phyloP scores from a whole-genome alignment of 441 rosid genomes.

The Omphalea diandra region DNA sequence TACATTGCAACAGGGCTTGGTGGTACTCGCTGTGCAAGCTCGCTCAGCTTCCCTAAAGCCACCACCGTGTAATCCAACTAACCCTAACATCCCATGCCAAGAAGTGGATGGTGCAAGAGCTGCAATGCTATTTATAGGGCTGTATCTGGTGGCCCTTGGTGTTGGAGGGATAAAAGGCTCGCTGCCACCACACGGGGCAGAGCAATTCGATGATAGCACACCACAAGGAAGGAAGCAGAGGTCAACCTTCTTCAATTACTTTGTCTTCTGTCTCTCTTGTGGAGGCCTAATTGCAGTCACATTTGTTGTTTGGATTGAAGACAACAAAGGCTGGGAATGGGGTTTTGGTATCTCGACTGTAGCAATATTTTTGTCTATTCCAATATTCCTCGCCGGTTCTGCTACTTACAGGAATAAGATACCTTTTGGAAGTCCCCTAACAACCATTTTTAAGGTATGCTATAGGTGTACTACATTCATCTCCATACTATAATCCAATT shows the following conservation, averaged over 20 bases:
- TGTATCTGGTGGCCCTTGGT: conserved; percentile 82
- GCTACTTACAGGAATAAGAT: conserved; percentile 59
- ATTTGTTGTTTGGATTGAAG: conserved; percentile 85
- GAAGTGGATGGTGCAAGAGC: conserved; percentile 56
- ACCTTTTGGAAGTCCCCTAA: conserved; percentile 81
- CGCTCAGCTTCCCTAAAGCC: conserved; percentile 59
- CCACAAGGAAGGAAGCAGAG: conserved; percentile 72
- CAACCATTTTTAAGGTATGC: conserved; percentile 68
- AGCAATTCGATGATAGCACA: conserved; percentile 64
- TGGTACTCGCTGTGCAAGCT: conserved; percentile 77
- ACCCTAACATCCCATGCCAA: conserved; percentile 39
- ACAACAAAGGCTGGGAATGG: conserved; percentile 92
- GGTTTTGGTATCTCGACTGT: conserved; percentile 76
- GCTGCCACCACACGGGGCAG: conserved; percentile 78
- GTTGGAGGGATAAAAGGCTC: conserved; percentile 94
- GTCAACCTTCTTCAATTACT: conserved; percentile 89
- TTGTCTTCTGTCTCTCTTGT: conserved; percentile 70
- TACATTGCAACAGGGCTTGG: conserved; percentile 56
- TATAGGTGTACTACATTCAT: no score
- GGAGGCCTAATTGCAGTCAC: conserved; percentile 88
- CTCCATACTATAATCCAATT: no score
- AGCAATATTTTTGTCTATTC: conserved; percentile 59
- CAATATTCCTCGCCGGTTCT: conserved; percentile 65
- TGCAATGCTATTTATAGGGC: conserved; percentile 64
- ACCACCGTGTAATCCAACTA: conserved; percentile 39